Evolutionary conservation across 1,139 yeast genomes (phyloP), one percentile per base, ranked within the genome.

Genomic region (Blastobotrys petasosporus): DNA sequence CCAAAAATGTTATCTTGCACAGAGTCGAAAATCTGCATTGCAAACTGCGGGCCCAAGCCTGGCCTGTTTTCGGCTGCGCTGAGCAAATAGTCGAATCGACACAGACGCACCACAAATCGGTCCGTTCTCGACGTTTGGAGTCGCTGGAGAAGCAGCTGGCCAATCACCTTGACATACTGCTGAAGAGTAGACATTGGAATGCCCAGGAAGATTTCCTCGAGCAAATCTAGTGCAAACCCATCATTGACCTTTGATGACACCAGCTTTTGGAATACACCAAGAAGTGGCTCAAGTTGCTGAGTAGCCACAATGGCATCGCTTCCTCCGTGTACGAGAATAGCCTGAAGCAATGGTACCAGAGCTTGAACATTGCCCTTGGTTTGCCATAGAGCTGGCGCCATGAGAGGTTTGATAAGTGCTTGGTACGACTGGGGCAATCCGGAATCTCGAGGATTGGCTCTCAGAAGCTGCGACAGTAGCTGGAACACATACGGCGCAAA

Each of bases 201-300:
- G 50, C 75, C 69, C 41, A 79, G 62, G 46, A 90, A 65, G 39
- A 94, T 79, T 7, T 76, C 70, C 61, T 85, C 92, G 41, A 94
- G 67, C 40, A 94, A 69, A 50, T 92, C 97, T 62, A 94, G 83
- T 2, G 97, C 97, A 58, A 80, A 76, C 35, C 68, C 66, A 57
- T 92, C 97, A 58, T 87, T 84, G 13, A 79, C 76, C 57, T 83
- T 85, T 0, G 97, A 86, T 1, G 97, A 80, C 45, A 92, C 79
- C 52, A 94, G 72, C 62, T 90, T 88, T 68, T 94, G 98, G 72
- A 87, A 94, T n/a, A 94, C 95, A 39, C 99, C 99, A 44, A 94
- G 71, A 34, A 94, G 76, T 3, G 97, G 95, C 32, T 84, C 77
- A 45, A 90, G 65, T 39, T 69, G 72, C 15, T 58, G 57, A 16